These are phyloP conservation scores for Trichoderma gamsii DNA, from an alignment of 495 filamentous ascomycete genomes.

Conservation along the genomic window DNA sequence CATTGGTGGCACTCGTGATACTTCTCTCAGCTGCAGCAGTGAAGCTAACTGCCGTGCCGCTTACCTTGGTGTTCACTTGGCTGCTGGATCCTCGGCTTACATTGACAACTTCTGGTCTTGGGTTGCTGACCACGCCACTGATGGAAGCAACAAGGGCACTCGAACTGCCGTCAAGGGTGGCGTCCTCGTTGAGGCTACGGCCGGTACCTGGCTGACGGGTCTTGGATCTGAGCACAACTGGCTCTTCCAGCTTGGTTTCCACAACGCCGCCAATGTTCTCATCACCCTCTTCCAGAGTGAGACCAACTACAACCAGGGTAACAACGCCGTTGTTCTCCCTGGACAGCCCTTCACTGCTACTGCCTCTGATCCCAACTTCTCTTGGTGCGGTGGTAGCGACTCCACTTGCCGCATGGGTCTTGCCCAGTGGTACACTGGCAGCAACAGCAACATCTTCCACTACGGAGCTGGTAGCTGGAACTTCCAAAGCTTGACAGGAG, in stretches of 20 bases:
- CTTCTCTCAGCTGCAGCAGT: conserved; percentile 35
- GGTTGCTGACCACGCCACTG: conserved; percentile 61
- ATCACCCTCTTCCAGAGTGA: conserved; percentile 75
- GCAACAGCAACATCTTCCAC: conserved; percentile 13
- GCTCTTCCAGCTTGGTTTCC: conserved; percentile 64
- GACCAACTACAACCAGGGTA: conserved; percentile 76
- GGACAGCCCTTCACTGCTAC: conserved; percentile 41
- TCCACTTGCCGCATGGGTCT: conserved; percentile 42
- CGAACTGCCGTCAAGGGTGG: conserved; percentile 33
- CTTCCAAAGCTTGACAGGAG: not conserved
- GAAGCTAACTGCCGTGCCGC: conserved; percentile 57
- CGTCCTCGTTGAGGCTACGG: conserved; percentile 47
- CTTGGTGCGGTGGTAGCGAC: conserved; percentile 29
- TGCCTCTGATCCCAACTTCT: conserved; percentile 49
- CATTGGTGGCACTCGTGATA: conserved; percentile 53
- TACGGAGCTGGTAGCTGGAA: conserved; percentile 10
- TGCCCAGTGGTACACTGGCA: conserved; percentile 3
- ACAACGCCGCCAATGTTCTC: conserved; percentile 64
- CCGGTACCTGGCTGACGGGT: conserved; percentile 54
- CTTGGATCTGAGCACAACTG: conserved; percentile 63
- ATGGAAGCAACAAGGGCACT: conserved; percentile 24
- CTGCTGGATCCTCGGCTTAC: conserved; percentile 50
- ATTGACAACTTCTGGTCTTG: conserved; percentile 68
- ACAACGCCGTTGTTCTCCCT: conserved; percentile 54
- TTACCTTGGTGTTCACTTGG: conserved; percentile 62